Base-by-base conservation (phyloP, 2,329 filamentous ascomycete genomes). In the Cladorrhinum sp. region DNA sequence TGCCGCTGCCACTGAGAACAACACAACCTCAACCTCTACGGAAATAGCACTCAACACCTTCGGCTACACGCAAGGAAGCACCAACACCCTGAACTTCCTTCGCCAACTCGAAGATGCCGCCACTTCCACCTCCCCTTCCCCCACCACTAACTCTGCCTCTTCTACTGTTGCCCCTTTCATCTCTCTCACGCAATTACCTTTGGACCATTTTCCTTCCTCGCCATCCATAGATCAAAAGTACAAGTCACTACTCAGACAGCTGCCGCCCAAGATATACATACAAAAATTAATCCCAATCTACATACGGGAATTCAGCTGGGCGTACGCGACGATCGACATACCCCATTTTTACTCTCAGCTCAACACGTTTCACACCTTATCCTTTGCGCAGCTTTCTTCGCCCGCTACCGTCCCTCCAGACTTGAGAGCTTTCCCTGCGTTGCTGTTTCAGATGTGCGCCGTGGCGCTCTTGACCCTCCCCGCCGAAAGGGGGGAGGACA, bases 401-500 rank as follows among this genome's bases (percentile, higher is more conserved):
- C 77, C 13, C 81, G 81, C 0, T 82, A 83, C 0, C 75, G 71
- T 86, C 24, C 72, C 78, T 2, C 75, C 78, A 0, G 79, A 84
- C 61, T 69, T 86, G 60, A 76, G 81, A 54, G 80, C 79, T 3
- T 85, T 87, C 59, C 85, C 85, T 1, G 84, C 83, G 0, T 69
- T 88, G 53, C 70, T 88, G 2, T 85, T 88, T 66, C 82, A 87
- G 67, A 76, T 85, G 29, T 69, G 85, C 16, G 84, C 84, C 2
- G 78, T 78, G 2, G 78, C 81, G 16, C 71, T 88, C 48, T 74
- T 87, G 55, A 77, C 80, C 29, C 74, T 86, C 23, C 79, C 81
- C 0, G 73, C 78, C 2, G 75, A 76, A 9, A 72, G 77, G n/a
- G n/a, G n/a, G n/a, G n/a, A n/a, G 8, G 77, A 83, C 27, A 71